These are phyloP conservation scores for Plicaturopsis crispa DNA, from an alignment of 768 basidiomycete genomes.

Conservation along the genomic window DNA sequence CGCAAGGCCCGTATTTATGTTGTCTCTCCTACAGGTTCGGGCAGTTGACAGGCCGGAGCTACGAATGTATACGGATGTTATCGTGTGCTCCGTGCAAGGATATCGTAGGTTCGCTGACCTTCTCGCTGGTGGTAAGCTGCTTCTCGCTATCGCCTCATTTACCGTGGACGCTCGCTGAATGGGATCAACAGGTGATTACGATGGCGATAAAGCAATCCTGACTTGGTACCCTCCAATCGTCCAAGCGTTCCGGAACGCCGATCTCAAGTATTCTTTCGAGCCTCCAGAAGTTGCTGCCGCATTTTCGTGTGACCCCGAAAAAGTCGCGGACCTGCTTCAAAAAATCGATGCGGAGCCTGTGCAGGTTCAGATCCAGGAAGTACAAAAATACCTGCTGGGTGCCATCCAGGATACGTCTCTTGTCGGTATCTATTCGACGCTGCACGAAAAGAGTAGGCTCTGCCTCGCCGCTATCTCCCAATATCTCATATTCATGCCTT, in stretches of 20 bases:
- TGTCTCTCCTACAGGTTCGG: constrained; percentile 32
- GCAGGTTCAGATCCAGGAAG: constrained; percentile 21
- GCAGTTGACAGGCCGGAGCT: constrained; percentile 48
- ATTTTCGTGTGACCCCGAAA: constrained; percentile 36
- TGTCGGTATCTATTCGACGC: constrained; percentile 48
- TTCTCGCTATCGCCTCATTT: background rate
- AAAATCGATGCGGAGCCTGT: constrained; percentile 13
- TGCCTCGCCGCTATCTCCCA: too few species aligned
- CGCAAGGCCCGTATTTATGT: background rate
- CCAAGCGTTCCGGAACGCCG: constrained; percentile 43
- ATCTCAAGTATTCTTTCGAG: constrained; percentile 38
- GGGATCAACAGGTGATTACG: constrained; percentile 53
- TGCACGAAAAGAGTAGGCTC: too few species aligned
- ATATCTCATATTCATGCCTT: too few species aligned
- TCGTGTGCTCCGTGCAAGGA: constrained; percentile 48
- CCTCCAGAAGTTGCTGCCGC: constrained; percentile 32
- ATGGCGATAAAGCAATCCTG: constrained; percentile 54
- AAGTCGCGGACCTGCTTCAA: constrained; percentile 34
- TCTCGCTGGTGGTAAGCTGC: constrained; percentile 48
- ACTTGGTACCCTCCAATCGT: constrained; percentile 58
- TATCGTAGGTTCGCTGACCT: constrained; percentile 52
- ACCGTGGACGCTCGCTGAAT: too few species aligned
- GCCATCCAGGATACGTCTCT: constrained; percentile 34
- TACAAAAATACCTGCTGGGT: constrained; percentile 46
- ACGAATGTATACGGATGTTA: constrained; percentile 44